Evolutionary conservation across 140 eudicot genomes (phyloP), one percentile per base, ranked within the genome.

Genomic region (Erigeron philadelphicus): DNA sequence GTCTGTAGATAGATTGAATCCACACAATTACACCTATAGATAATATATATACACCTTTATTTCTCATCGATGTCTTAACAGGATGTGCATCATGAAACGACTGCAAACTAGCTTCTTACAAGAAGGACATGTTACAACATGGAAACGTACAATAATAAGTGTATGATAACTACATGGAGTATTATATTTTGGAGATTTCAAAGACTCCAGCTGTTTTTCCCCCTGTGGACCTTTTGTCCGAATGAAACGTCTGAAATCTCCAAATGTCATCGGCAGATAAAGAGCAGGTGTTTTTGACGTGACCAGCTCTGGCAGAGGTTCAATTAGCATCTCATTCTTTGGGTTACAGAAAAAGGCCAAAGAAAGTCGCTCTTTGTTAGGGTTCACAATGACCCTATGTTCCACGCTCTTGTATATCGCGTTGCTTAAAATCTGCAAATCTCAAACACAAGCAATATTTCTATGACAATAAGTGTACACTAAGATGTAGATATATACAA

Each of bases 341-440:
- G 97, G 97, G 72, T 90, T 90, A 68, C 83, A 90, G 83, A 90
- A 90, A 68, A 79, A 90, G 7, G 97, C 97, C 4, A 90, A 78
- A 7, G 97, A 90, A 5, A 87, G 25, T 11, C 97, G 70, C 49
- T 90, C 93, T 64, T 72, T 47, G 11, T 58, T 66, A 7, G 93
- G 86, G 75, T 90, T 87, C 6, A 85, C 95, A 0, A 87, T 76
- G 69, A 87, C 97, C 61, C 97, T 71, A 19, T 90, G 97, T 81
- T 90, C 97, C 7, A 87, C 95, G 19, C 97, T 90, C 56, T 83
- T 87, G 48, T 90, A 90, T 16, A 46, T 76, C 1, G 88, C 81
- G 60, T 90, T 90, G 78, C 97, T 90, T 52, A 90, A 2, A 38
- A 85, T 84, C 96, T 88, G n/a, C 63, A 53, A 0, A 55, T 50